Percentiles rank a stretch among this genome's conserved stretches.
Conservation (phyloP, 192 early-diverging fungal genomes). For the Entrophospora sp. region DNA sequence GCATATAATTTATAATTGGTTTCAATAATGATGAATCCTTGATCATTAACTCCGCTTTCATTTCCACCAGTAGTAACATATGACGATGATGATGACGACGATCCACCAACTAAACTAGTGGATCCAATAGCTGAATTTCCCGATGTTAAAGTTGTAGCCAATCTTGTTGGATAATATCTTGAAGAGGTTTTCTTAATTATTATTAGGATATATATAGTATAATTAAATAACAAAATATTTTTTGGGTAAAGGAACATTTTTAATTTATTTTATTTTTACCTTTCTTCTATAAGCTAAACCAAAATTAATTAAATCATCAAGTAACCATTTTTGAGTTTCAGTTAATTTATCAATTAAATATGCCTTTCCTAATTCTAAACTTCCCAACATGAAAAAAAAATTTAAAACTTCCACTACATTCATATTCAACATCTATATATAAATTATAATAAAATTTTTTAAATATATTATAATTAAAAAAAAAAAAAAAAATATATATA, state of each 20-base stretch:
- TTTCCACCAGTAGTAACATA: conserved; percentile 17
- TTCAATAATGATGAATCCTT: conserved; percentile 85
- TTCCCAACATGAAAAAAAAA: conserved; percentile 87
- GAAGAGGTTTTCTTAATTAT: conserved; percentile 42
- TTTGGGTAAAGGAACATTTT: not conserved
- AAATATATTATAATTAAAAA: not conserved
- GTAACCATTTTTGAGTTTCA: conserved; percentile 68
- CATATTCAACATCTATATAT: conserved; percentile 57
- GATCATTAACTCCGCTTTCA: conserved; percentile 34
- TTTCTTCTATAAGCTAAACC: conserved; percentile 87
- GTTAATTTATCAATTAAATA: conserved; percentile 81
- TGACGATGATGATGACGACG: conserved; percentile 23
- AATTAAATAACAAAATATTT: too few species aligned
- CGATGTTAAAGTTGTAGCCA: conserved; percentile 84
- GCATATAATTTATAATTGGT: conserved; percentile 93
- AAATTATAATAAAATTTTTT: not conserved
- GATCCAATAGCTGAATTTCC: conserved; percentile 45
- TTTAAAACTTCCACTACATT: conserved; percentile 88
- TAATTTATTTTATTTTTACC: conserved; percentile 37
- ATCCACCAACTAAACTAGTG: too few species aligned
- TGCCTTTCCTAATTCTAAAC: conserved; percentile 76
- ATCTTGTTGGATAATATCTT: conserved; percentile 82
- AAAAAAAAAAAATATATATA: too few species aligned
- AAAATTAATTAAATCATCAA: conserved; percentile 79
- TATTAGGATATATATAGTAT: not conserved